Evolutionary conservation across 2,329 filamentous ascomycete species (phyloP).

Genomic region (Teratosphaeria epicoccoides): DNA sequence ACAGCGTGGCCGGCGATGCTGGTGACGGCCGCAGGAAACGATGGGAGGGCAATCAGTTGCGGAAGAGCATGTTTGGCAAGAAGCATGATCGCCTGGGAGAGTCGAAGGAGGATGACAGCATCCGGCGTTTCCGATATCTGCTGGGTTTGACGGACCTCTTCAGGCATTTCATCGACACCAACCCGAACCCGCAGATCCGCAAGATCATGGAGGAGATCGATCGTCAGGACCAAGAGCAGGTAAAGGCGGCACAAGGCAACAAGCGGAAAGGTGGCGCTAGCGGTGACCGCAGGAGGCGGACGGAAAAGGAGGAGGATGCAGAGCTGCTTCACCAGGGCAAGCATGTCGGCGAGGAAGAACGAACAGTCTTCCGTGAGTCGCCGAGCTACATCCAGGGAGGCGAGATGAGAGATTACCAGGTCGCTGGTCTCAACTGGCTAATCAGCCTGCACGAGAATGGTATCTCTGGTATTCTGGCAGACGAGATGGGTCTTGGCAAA

Average conservation of each 20-base stretch:
- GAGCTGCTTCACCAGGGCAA: conserved; percentile 81
- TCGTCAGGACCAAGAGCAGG: conserved; percentile 68
- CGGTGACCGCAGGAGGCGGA: conserved; percentile 69
- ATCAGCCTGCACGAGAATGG: conserved; percentile 97
- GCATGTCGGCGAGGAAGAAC: conserved; percentile 63
- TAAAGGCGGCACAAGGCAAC: conserved; percentile 57
- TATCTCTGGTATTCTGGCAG: conserved; percentile 93
- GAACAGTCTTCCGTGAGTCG: conserved; percentile 88
- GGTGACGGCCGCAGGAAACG: conserved; percentile 73
- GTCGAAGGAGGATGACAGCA: conserved; percentile 94
- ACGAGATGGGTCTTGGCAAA: conserved; percentile 98
- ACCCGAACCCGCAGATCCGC: conserved; percentile 87
- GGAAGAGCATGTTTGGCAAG: conserved; percentile 85
- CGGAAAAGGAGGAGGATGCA: conserved; percentile 94
- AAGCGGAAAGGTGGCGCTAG: conserved; percentile 75
- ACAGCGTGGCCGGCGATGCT: conserved; percentile 72
- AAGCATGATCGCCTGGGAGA: conserved; percentile 88
- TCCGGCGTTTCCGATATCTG: conserved; percentile 87
- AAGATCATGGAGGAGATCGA: conserved; percentile 93
- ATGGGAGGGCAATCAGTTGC: conserved; percentile 77
- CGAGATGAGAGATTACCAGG: conserved; percentile 90
- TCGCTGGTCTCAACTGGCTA: conserved; percentile 93
- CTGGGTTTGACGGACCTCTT: conserved; percentile 93
- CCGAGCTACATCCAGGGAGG: conserved; percentile 77
- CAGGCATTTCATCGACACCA: conserved; percentile 97